Evolutionary conservation across 495 filamentous ascomycete species (phyloP), one percentile per base, ranked within the genome.

Genomic region (Lepidopterella palustris): DNA sequence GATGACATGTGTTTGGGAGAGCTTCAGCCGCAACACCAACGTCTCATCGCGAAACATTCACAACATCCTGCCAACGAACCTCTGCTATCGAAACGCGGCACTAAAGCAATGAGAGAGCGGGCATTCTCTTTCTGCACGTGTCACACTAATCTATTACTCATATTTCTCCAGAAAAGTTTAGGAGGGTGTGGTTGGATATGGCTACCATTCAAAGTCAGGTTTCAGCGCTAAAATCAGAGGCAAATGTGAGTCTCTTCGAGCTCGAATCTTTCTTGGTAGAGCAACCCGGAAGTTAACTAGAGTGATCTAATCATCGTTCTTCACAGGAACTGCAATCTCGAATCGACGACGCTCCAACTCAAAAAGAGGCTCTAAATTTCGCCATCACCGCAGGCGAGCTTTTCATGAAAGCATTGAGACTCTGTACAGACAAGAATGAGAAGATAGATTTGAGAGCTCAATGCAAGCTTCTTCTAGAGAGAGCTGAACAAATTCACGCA

Each of bases 371-470:
- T 20, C 76, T 96, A 49, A 73, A 85, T 35, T 80, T 84, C 61
- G 85, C 87, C 55, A 87, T 93, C 68, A 73, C 80, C 60, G 87
- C 87, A 24, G 84, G 82, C 15, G 88, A 96, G 65, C 72, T 86
- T 45, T 89, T 89, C 59, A 89, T 96, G 83, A 82, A 82, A 67
- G 88, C 87, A 1, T 70, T 87, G 54, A 74, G 76, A 45, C 71
- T 83, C 48, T 77, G 83, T 0, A 63, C 74, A 5, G 72, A 69
- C 28, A 62, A 74, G 11, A 72, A 73, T 20, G 86, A 92, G 25
- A 87, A 81, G 58, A 69, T 73, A 10, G 72, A 75, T 10, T 72
- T 93, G 18, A 82, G 82, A 32, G 68, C 72, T 15, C 88, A 87
- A 73, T 88, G 82, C 71, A 79, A 84, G 59, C 77, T 82, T 91